Evolutionary conservation across 768 basidiomycete genomes (phyloP), one percentile per base, ranked within the genome.

Genomic region (Mycena indigotica): DNA sequence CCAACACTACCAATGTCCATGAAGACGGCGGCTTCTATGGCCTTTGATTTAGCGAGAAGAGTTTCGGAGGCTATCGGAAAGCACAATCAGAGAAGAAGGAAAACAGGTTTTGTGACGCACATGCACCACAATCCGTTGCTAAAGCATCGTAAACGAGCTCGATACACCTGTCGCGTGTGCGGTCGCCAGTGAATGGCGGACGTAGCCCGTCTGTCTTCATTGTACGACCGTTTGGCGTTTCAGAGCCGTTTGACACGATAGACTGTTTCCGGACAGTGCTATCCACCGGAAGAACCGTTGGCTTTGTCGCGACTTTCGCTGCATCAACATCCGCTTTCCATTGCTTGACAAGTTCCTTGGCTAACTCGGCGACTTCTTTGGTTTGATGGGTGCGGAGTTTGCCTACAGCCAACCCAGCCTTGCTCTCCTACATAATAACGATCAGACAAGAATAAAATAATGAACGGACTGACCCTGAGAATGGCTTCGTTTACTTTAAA

Each of bases 101-200:
- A n/a, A n/a, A n/a, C n/a, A n/a, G n/a, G n/a, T n/a, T n/a, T n/a
- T n/a, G n/a, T n/a, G 17, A 87, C 95, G 72, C 68, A 97, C 95
- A 91, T 54, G 93, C 91, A 46, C 82, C 84, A 30, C 93, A 93
- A 74, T 97, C 95, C 50, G 73, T 80, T 2, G 91, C 89, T 25
- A 99, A 79, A 12, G 93, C 92, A 69, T 98, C 93, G 66, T 99
- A 99, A 21, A 95, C 80, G 68, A 98, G 84, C 68, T 92, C 88
- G 6, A 87, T 79, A 68, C 95, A 97, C 70, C 87, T 93, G 72
- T 96, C 91, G 52, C 97, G 79, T 0, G 89, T 91, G 60, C 73
- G 76, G 65, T 98, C 91, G 12, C 87, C 86, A 0, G 81, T 84
- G 29, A 75, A 75, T 4, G 78, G 66, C 4, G 75, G 74, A 55